Conservation (phyloP, 2,329 filamentous ascomycete genomes). For the Penicillium hordei region DNA sequence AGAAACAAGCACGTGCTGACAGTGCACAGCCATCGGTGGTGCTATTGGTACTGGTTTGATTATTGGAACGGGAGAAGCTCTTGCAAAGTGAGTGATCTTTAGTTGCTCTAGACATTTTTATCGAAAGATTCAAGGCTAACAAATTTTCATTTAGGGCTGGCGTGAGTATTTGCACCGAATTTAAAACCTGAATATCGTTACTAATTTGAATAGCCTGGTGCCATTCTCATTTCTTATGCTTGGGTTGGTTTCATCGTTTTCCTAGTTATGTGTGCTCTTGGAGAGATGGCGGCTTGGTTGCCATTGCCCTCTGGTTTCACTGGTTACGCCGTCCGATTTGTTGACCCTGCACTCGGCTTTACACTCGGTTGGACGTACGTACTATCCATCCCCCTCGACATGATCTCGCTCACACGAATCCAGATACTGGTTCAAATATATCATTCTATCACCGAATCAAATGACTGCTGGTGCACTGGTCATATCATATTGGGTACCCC, state of each 20-base stretch:
- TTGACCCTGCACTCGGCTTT: slow-evolving; percentile 78
- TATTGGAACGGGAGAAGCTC: slow-evolving; percentile 41
- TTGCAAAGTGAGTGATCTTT: slow-evolving; percentile 34
- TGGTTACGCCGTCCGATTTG: slow-evolving; percentile 76
- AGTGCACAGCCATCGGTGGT: slow-evolving; percentile 39
- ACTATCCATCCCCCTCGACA: background rate
- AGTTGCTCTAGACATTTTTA: background rate
- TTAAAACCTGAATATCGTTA: background rate
- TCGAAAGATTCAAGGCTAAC: slow-evolving; percentile 13
- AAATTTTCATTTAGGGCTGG: slow-evolving; percentile 31
- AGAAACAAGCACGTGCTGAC: slow-evolving; percentile 9
- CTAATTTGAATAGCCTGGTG: slow-evolving; percentile 34
- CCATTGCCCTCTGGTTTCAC: slow-evolving; percentile 77
- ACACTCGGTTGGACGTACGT: slow-evolving; percentile 68
- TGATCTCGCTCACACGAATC: slow-evolving; percentile 1
- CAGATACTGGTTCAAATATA: slow-evolving; percentile 69
- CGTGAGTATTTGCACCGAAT: slow-evolving; percentile 28
- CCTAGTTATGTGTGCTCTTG: slow-evolving; percentile 76
- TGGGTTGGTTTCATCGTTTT: slow-evolving; percentile 63
- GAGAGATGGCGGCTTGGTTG: slow-evolving; percentile 82
- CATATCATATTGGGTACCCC: slow-evolving; percentile 72
- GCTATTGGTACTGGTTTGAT: slow-evolving; percentile 47
- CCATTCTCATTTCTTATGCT: slow-evolving; percentile 47
- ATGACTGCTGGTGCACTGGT: slow-evolving; percentile 77
- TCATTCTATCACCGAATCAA: slow-evolving; percentile 83